A percentile compares a stretch with the other conserved stretches of the same genome.
These are phyloP conservation scores for Solanum etuberosum DNA, from an alignment of 257 asterid species.

Conservation along the genomic window DNA sequence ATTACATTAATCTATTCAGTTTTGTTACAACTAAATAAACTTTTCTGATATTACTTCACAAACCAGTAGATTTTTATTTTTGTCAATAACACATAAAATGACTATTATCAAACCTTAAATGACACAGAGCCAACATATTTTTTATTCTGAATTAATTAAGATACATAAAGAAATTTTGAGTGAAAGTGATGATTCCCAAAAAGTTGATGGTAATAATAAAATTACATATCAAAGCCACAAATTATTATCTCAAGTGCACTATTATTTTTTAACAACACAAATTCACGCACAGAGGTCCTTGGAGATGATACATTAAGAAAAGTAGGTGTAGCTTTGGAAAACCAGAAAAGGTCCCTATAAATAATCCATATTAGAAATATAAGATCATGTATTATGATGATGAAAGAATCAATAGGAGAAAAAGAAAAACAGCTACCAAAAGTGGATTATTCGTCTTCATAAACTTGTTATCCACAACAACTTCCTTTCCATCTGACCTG, in stretches of 20 bases:
- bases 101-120: neutral
- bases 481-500: slow-evolving; percentile 81
- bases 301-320: neutral
- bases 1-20: neutral
- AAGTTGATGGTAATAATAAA: neutral
- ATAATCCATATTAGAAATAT: neutral
- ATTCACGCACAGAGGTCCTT: neutral
- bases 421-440: slow-evolving; percentile 29
- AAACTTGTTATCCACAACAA: slow-evolving; percentile 75
- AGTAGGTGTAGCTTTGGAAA: neutral
- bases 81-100: neutral
- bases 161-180: neutral
- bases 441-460: slow-evolving; percentile 75
- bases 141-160: neutral
- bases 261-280: neutral
- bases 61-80: neutral
- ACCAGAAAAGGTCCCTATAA: neutral
- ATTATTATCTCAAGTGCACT: neutral
- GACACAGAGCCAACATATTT: neutral
- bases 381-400: neutral
- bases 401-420: neutral
- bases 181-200: neutral
- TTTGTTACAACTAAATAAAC: neutral
- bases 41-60: neutral
- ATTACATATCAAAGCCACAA: neutral